Percentiles rank a stretch among this genome's conserved stretches.
Conservation (phyloP, 73 alveolate genomes). For the Blepharisma japonicum region DNA sequence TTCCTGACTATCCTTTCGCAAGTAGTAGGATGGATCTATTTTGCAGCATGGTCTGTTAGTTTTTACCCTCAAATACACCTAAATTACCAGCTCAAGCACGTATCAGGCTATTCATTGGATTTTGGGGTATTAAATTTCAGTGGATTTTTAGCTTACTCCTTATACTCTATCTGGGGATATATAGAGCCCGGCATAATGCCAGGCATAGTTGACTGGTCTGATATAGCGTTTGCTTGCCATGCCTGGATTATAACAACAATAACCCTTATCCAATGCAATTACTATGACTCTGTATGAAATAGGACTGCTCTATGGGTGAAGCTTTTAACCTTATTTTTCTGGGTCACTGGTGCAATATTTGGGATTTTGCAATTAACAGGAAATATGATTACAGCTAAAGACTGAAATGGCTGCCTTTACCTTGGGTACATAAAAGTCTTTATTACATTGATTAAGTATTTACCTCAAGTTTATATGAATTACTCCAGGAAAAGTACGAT, state of each 20-base stretch:
- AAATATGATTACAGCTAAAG: slow-evolving; percentile 11
- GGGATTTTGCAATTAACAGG: slow-evolving; percentile 18
- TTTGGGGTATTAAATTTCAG: slow-evolving; percentile 78
- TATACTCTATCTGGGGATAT: slow-evolving; percentile 72
- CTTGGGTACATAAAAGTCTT: slow-evolving; percentile 87
- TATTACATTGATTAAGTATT: slow-evolving; percentile 83
- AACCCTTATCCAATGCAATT: slow-evolving; percentile 48
- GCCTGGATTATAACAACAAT: slow-evolving; percentile 72
- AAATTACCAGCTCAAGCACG: slow-evolving; percentile 75
- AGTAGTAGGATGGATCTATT: slow-evolving; percentile 87
- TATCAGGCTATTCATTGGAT: slow-evolving; percentile 88
- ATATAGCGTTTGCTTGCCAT: slow-evolving; percentile 83
- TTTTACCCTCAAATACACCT: slow-evolving; percentile 85
- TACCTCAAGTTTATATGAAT: slow-evolving; percentile 82
- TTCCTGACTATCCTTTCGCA: neutral
- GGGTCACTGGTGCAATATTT: slow-evolving; percentile 44
- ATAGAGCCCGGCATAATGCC: slow-evolving; percentile 35
- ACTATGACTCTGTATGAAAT: slow-evolving; percentile 48
- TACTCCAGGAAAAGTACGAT: slow-evolving; percentile 80
- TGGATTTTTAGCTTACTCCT: slow-evolving; percentile 80
- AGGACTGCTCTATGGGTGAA: slow-evolving; percentile 8
- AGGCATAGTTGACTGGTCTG: slow-evolving; percentile 75
- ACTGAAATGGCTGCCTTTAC: slow-evolving; percentile 39
- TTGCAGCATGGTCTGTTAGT: slow-evolving; percentile 84
- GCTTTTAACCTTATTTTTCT: slow-evolving; percentile 31